A percentile compares a stretch with the other conserved stretches of the same genome.
Evolutionary conservation across 805 yeast species (phyloP).

Genomic region (Candida coquimbonensis): DNA sequence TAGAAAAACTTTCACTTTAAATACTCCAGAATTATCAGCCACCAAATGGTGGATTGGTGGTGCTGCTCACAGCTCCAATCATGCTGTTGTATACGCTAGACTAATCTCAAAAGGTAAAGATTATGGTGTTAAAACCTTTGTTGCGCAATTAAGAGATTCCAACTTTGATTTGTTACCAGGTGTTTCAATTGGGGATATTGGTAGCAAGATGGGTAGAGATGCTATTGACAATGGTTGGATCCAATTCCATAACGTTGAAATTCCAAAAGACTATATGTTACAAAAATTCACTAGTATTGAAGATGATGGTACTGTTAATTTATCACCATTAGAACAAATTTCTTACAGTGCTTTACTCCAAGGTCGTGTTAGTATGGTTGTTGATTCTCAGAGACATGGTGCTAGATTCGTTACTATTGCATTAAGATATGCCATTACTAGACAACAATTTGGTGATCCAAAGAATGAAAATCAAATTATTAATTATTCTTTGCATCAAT

Average conservation of each 20-base stretch:
- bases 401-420: constrained; percentile 81
- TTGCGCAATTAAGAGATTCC: constrained; percentile 80
- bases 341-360: constrained; percentile 82
- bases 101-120: constrained; percentile 76
- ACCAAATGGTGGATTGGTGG: constrained; percentile 99
- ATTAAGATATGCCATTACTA: constrained; percentile 59
- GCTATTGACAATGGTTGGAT: constrained; percentile 98
- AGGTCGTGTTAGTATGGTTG: constrained; percentile 88
- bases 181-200: constrained; percentile 82
- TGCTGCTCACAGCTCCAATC: constrained; percentile 92
- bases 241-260: constrained; percentile 75
- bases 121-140: constrained; percentile 87
- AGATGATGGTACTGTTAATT: constrained; percentile 60
- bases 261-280: constrained; percentile 80
- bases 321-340: constrained; percentile 78
- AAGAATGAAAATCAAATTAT: constrained; percentile 65
- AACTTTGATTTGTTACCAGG: constrained; percentile 74
- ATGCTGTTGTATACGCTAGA: constrained; percentile 79
- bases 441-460: constrained; percentile 55
- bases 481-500: constrained; percentile 85
- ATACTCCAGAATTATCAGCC: constrained; percentile 87
- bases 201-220: constrained; percentile 92
- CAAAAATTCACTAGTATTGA: constrained; percentile 71
- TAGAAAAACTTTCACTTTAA: constrained; percentile 62
- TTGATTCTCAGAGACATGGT: constrained; percentile 75